Conservation (phyloP, 1,139 yeast species). For the Sugiyamaella paludigena region DNA sequence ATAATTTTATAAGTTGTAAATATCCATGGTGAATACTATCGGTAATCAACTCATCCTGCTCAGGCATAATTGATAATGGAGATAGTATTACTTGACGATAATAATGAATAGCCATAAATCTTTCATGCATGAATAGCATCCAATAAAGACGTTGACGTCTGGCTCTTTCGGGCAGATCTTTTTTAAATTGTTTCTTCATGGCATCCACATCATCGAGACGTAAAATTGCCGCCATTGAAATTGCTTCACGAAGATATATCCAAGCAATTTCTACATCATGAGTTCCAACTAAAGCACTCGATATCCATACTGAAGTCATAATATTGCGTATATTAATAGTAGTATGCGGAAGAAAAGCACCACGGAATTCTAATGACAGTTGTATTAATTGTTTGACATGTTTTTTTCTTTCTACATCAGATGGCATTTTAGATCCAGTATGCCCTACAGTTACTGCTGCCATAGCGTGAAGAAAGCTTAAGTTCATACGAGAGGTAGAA, state of each 20-base stretch:
- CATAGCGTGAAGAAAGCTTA: slow-evolving; percentile 21
- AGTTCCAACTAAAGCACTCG: slow-evolving; percentile 20
- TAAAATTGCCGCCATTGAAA: slow-evolving; percentile 20
- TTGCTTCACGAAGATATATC: slow-evolving; percentile 25
- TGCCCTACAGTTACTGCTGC: slow-evolving; percentile 23
- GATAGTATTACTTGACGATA: slow-evolving; percentile 18
- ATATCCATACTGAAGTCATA: slow-evolving; percentile 19
- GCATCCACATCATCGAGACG: slow-evolving; percentile 12
- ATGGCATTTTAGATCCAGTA: slow-evolving; percentile 7
- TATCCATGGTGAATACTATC: slow-evolving; percentile 21
- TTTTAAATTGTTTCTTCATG: not conserved
- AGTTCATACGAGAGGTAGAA: slow-evolving; percentile 7
- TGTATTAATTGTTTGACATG: slow-evolving; percentile 13
- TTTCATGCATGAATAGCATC: slow-evolving; percentile 25
- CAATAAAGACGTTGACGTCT: slow-evolving; percentile 23
- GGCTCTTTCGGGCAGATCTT: slow-evolving; percentile 15
- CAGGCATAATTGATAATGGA: slow-evolving; percentile 19
- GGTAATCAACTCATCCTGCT: slow-evolving; percentile 16
- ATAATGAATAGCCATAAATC: slow-evolving; percentile 24
- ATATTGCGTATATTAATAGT: slow-evolving; percentile 8
- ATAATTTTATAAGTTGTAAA: slow-evolving; percentile 22
- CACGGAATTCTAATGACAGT: slow-evolving; percentile 18
- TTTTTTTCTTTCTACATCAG: not conserved
- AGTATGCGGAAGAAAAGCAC: slow-evolving; percentile 15
- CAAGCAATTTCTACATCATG: slow-evolving; percentile 21